Evolutionary conservation across 2,329 filamentous ascomycete genomes (phyloP).

Genomic region (Colletotrichum siamense): DNA sequence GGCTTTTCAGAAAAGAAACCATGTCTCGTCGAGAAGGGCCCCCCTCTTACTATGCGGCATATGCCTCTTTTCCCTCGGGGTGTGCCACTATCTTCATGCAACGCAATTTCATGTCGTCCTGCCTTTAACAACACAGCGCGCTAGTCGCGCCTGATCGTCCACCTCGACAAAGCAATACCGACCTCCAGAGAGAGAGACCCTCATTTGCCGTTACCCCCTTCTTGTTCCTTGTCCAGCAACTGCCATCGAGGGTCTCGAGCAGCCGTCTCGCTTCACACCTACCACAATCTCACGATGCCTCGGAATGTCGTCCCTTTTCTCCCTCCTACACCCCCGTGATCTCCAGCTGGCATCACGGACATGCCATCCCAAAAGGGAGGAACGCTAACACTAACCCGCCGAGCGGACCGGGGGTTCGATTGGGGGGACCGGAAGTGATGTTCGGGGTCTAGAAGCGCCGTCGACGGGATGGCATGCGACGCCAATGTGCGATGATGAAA

Average conservation of each 20-base stretch:
- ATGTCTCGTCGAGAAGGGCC: background rate
- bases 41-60: background rate
- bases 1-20: background rate
- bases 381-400: background rate
- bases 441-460: conserved; percentile 12
- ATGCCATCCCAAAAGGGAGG: conserved; percentile 13
- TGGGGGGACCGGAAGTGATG: background rate
- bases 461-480: conserved; percentile 8
- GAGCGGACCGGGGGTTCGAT: background rate
- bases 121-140: background rate
- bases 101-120: background rate
- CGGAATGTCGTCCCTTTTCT: background rate
- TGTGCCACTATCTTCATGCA: background rate
- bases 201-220: background rate
- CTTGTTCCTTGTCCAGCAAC: background rate
- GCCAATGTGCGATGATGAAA: conserved; percentile 19
- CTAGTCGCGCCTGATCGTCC: background rate
- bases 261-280: background rate
- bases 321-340: background rate
- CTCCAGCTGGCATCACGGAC: background rate
- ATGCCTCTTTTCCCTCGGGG: background rate
- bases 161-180: conserved; percentile 6
- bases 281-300: background rate
- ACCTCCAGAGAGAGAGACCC: background rate
- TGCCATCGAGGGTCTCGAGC: background rate